Base-by-base conservation (phyloP, 768 basidiomycete species). In the Hemileccinum rubropunctum region DNA sequence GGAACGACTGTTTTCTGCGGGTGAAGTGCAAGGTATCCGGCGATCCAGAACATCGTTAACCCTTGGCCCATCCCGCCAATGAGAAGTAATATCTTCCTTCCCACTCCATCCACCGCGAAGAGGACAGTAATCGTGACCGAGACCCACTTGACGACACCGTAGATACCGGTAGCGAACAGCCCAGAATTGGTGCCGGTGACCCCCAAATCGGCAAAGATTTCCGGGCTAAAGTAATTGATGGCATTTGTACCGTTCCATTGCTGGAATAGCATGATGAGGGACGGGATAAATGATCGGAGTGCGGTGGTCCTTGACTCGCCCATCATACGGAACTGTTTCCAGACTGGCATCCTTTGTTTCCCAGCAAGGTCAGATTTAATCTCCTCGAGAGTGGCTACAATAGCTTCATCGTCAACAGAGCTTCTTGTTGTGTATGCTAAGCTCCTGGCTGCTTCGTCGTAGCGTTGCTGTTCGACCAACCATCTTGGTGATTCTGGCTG, bases 401-500 rank as follows among this genome's bases (percentile, higher is more conserved):
- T 72, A 6, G 50, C 53, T 18, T 60, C 56, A 50, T 78, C 71
- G 27, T 72, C 66, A 3, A 62, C 46, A 12, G 64, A 49, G 6
- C 56, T 67, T 40, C 71, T 60, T 33, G 54, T 59, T 2, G 66
- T 63, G 41, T 62, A 77, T 4, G 74, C 76, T 5, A 76, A 68
- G 7, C 65, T 70, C 15, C 28, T 59, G 0, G 70, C 72, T 15
- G 79, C 79, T 13, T 68, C 67, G 13, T 73, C 72, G 30, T 73
- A 69, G 33, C 69, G 66, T 23, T 69, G 65, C 44, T 73, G 69
- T 57, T 79, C 79, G 20, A 76, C 78, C 20, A 82, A 63, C 76
- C 76, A 80, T n/a, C 80, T 70, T 12, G 81, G 81, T 1, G 80
- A 81, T 55, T 82, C 80, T 6, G 78, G 76, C 49, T 79, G 76